These are phyloP conservation scores for Xylogone sp. DNA, from an alignment of 2,329 filamentous ascomycete genomes.

Conservation along the genomic window DNA sequence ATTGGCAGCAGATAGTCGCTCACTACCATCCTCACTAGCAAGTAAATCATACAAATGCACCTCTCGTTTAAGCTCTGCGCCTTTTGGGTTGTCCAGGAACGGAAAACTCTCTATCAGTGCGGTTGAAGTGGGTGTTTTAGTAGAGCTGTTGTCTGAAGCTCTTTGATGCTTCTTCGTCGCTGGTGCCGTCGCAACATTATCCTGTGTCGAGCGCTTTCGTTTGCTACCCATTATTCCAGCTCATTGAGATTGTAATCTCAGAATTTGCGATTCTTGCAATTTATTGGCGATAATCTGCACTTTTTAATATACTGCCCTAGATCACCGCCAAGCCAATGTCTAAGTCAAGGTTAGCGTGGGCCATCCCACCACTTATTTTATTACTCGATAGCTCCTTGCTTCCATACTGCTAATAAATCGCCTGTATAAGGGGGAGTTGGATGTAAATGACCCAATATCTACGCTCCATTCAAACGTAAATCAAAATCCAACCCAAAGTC, in stretches of 20 bases:
- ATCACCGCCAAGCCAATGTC: background rate
- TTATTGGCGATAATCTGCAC: too few relatives aligned
- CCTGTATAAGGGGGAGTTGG: too few relatives aligned
- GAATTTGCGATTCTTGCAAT: background rate
- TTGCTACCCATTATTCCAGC: conserved; percentile 36
- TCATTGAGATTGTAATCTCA: background rate
- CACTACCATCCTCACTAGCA: conserved; percentile 52
- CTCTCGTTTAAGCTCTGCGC: conserved; percentile 54
- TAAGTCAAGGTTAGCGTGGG: too few relatives aligned
- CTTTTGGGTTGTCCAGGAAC: conserved; percentile 49
- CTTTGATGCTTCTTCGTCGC: conserved; percentile 24
- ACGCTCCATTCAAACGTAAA: too few relatives aligned
- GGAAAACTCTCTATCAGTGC: conserved; percentile 25
- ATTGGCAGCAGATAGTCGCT: conserved; percentile 55
- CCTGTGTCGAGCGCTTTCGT: conserved; percentile 35
- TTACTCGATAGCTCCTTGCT: too few relatives aligned
- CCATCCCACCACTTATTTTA: too few relatives aligned
- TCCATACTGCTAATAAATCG: too few relatives aligned
- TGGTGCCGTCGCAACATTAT: conserved; percentile 13
- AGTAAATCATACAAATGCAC: conserved; percentile 58
- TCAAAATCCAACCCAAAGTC: too few relatives aligned
- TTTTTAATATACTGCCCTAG: background rate
- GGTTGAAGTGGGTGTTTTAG: conserved; percentile 9
- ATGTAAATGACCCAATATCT: too few relatives aligned
- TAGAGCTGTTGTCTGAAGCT: conserved; percentile 1